Conservation (phyloP, 805 yeast genomes). For the Starmerella roubikii region DNA sequence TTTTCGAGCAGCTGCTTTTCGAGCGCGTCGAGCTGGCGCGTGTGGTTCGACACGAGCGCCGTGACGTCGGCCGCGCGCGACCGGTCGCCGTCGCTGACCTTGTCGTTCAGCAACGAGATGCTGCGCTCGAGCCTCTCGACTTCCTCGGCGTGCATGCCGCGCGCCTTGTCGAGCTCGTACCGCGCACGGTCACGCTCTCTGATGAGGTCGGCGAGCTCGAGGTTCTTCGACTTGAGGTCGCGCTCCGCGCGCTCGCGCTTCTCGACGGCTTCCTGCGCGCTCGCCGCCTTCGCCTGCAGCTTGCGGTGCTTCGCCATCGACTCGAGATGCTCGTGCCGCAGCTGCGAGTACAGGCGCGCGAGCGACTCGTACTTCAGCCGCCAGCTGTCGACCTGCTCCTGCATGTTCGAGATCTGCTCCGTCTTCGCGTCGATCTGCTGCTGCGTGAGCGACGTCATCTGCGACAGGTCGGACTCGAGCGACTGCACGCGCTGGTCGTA, state of each 20-base stretch:
- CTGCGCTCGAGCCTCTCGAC: slow-evolving; percentile 53
- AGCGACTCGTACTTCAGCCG: slow-evolving; percentile 74
- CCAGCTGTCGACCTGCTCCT: slow-evolving; percentile 69
- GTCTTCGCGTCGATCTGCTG: slow-evolving; percentile 66
- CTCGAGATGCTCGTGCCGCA: slow-evolving; percentile 82
- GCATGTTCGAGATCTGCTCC: slow-evolving; percentile 51
- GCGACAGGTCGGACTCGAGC: slow-evolving; percentile 56
- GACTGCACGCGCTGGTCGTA: slow-evolving; percentile 76
- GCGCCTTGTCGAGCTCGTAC: slow-evolving; percentile 59
- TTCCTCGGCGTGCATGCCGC: slow-evolving; percentile 51
- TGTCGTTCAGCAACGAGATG: slow-evolving; percentile 44
- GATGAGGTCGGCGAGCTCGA: slow-evolving; percentile 77
- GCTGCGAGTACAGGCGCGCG: slow-evolving; percentile 78
- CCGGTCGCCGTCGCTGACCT: slow-evolving; percentile 46
- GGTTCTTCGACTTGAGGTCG: slow-evolving; percentile 71
- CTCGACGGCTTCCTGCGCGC: slow-evolving; percentile 80
- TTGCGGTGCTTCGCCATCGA: slow-evolving; percentile 65
- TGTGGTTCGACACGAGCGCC: slow-evolving; percentile 26
- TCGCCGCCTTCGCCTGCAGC: slow-evolving; percentile 71
- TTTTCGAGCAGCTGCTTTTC: slow-evolving; percentile 19
- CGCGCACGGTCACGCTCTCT: slow-evolving; percentile 83
- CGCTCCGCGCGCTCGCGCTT: slow-evolving; percentile 70
- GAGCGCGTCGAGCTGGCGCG: slow-evolving; percentile 16
- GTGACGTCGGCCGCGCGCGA: slow-evolving; percentile 51
- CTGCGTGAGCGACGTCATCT: slow-evolving; percentile 48